A percentile compares a stretch with the other conserved stretches of the same genome.
Evolutionary conservation across 805 yeast species (phyloP).

Genomic region (Saccharomycopsis sp.): DNA sequence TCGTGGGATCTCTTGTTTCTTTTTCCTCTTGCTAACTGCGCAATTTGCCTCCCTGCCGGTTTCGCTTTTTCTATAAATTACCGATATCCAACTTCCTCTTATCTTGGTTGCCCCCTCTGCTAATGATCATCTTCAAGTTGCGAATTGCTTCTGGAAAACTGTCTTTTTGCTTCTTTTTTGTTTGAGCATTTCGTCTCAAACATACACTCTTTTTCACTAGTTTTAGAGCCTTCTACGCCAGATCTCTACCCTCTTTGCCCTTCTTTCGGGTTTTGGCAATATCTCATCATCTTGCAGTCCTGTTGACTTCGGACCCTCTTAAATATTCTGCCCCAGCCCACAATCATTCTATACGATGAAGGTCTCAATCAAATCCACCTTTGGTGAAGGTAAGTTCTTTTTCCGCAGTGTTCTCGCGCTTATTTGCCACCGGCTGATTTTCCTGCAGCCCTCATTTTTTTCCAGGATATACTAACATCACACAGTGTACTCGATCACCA

Average conservation of each 20-base stretch:
- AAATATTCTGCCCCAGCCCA: too few relatives aligned
- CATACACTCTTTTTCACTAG: too few relatives aligned
- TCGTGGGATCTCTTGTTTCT: constrained; percentile 1
- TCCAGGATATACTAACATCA: constrained; percentile 9
- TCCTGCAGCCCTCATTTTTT: not conserved
- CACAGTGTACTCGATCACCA: constrained; percentile 36
- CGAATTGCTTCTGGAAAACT: not conserved
- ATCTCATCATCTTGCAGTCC: too few relatives aligned
- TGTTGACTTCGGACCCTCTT: too few relatives aligned
- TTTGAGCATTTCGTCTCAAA: not conserved
- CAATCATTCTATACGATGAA: too few relatives aligned
- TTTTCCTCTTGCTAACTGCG: not conserved
- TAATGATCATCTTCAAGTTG: not conserved
- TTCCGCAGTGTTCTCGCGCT: not conserved
- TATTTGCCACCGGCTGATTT: not conserved
- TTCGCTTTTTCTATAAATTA: constrained; percentile 1
- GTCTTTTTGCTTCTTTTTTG: not conserved
- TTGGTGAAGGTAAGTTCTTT: constrained; percentile 31
- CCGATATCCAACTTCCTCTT: not conserved
- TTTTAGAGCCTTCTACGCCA: too few relatives aligned
- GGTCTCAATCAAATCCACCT: constrained; percentile 41
- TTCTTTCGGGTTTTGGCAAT: too few relatives aligned
- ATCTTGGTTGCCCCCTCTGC: not conserved
- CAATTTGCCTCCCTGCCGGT: not conserved
- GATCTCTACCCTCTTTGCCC: not conserved